A percentile compares a stretch with the other conserved stretches of the same genome.
Evolutionary conservation across 2,329 filamentous ascomycete species (phyloP).

Genomic region (Elsinoe australis): DNA sequence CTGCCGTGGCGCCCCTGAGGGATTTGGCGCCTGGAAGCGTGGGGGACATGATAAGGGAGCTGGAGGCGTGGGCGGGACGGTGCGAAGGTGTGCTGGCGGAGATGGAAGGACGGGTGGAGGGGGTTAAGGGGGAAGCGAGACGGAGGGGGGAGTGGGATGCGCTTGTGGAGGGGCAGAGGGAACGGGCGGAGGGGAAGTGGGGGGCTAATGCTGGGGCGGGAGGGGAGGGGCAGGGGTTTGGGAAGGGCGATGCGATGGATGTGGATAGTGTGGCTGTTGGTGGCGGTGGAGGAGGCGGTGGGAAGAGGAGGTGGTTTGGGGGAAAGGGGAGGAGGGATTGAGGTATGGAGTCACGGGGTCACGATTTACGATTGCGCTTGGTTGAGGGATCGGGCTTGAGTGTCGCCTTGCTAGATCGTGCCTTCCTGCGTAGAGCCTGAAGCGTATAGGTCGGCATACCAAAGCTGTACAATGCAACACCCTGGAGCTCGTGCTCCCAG

Average conservation of each 20-base stretch:
- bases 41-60: conserved; percentile 56
- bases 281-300: conserved; percentile 18
- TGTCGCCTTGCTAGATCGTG: too few species aligned
- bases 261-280: conserved; percentile 25
- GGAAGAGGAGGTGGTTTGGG: conserved; percentile 19
- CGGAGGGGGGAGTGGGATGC: conserved; percentile 36
- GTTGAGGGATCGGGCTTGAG: too few species aligned
- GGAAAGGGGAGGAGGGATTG: not conserved
- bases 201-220: conserved; percentile 22
- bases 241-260: conserved; percentile 29
- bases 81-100: conserved; percentile 66
- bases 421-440: too few species aligned
- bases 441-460: too few species aligned
- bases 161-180: conserved; percentile 36
- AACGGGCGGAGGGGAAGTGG: conserved; percentile 25
- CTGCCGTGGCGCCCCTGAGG: conserved; percentile 73
- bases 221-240: conserved; percentile 15
- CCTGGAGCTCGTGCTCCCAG: too few species aligned
- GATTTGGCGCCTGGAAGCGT: conserved; percentile 72
- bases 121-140: conserved; percentile 48
- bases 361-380: not conserved
- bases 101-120: conserved; percentile 66
- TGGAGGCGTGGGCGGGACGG: conserved; percentile 69
- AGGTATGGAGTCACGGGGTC: not conserved
- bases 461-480: too few species aligned